Conservation (phyloP, 2,329 filamentous ascomycete species). For the Scytalidium sp. region DNA sequence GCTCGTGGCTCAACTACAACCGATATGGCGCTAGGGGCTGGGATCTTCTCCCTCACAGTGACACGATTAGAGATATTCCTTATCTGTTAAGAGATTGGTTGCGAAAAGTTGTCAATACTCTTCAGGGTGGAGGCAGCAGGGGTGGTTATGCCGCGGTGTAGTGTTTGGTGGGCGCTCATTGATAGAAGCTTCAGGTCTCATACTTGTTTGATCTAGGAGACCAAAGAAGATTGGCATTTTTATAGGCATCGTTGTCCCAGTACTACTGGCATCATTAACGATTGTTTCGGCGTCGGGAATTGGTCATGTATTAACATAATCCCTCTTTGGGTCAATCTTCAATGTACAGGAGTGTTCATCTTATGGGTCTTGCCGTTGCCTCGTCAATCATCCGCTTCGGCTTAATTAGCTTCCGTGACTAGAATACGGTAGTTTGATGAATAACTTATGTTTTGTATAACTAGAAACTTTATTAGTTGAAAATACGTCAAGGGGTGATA, state of each 20-base stretch:
- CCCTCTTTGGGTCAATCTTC: neutral
- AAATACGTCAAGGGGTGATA: no score
- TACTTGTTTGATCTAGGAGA: neutral
- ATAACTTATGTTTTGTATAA: no score
- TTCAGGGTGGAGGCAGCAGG: constrained; percentile 79
- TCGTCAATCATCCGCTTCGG: no score
- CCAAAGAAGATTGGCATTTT: neutral
- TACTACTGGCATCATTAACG: neutral
- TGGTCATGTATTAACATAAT: neutral
- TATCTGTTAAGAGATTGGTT: constrained; percentile 90
- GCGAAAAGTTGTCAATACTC: constrained; percentile 73
- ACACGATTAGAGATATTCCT: constrained; percentile 87
- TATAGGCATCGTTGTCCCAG: neutral
- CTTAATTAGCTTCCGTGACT: no score
- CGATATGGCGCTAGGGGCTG: constrained; percentile 92
- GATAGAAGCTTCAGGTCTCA: neutral
- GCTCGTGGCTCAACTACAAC: constrained; percentile 98
- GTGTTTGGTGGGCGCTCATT: neutral
- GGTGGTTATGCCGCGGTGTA: constrained; percentile 90
- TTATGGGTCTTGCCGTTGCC: no score
- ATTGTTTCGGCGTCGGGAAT: neutral
- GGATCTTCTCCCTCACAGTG: constrained; percentile 90
- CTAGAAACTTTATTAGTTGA: no score
- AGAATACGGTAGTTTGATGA: no score
- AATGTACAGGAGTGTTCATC: neutral